Percentiles rank a stretch among this genome's conserved stretches.
phyloP scores from a whole-genome alignment of 805 yeast species.

The Candida suzukii region DNA sequence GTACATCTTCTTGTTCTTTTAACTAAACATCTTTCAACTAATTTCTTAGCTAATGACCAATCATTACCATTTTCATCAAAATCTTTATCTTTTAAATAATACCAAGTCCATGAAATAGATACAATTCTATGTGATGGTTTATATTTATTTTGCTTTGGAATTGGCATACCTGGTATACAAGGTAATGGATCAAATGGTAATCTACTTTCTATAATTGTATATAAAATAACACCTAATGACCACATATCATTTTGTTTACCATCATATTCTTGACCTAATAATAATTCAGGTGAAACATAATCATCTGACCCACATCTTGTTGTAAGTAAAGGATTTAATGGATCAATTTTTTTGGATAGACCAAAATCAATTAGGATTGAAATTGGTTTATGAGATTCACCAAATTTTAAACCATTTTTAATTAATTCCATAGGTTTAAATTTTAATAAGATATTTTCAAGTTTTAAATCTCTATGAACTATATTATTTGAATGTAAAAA shows the following conservation, averaged over 20 bases:
- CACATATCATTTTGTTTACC: conserved; percentile 90
- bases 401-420: background rate
- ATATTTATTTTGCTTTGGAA: conserved; percentile 37
- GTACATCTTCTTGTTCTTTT: conserved; percentile 39
- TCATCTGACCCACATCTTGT: conserved; percentile 97
- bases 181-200: conserved; percentile 91
- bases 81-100: conserved; percentile 31
- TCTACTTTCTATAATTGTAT: conserved; percentile 75
- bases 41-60: conserved; percentile 40
- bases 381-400: conserved; percentile 12
- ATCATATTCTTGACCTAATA: conserved; percentile 86
- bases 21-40: conserved; percentile 44
- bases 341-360: conserved; percentile 61
- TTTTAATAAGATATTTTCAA: conserved; percentile 67
- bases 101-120: conserved; percentile 89
- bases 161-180: conserved; percentile 25
- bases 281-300: conserved; percentile 89
- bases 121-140: conserved; percentile 86
- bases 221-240: conserved; percentile 91
- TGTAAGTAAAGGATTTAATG: conserved; percentile 54
- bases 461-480: conserved; percentile 87
- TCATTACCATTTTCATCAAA: conserved; percentile 10
- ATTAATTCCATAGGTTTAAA: conserved; percentile 28
- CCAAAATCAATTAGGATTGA: conserved; percentile 85
- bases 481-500: conserved; percentile 63